Evolutionary conservation across 2,329 filamentous ascomycete genomes (phyloP).

Genomic region (Juglanconis oblonga): DNA sequence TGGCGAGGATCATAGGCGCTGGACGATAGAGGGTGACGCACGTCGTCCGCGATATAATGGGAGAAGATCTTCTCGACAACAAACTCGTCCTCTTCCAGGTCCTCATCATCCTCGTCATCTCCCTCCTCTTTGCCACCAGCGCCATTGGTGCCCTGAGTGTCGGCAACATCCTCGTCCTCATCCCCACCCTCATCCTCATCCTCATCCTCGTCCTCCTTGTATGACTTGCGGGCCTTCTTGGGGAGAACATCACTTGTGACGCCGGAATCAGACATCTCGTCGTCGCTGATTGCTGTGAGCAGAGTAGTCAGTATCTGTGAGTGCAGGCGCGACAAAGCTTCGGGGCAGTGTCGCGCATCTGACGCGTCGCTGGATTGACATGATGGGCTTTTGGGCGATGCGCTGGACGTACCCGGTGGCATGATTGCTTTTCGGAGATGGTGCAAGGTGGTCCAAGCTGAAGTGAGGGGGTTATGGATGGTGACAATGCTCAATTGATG

Average conservation of each 20-base stretch:
- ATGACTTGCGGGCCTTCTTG: constrained; percentile 17
- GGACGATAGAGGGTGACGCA: constrained; percentile 30
- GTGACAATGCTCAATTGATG: not conserved
- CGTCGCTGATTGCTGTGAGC: constrained; percentile 38
- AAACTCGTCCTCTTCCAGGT: constrained; percentile 40
- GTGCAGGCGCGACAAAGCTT: not conserved
- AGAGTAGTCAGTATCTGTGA: not conserved
- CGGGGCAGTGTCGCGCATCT: not conserved
- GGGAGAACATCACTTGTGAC: constrained; percentile 20
- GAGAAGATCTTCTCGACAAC: constrained; percentile 71
- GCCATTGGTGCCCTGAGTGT: constrained; percentile 5
- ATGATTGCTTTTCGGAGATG: not conserved
- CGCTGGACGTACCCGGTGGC: constrained; percentile 13
- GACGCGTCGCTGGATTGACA: constrained; percentile 6
- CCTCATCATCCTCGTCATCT: constrained; percentile 26
- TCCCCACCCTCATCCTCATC: constrained; percentile 23
- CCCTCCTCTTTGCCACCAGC: constrained; percentile 22
- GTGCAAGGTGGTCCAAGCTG: not conserved
- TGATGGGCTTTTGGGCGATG: not conserved
- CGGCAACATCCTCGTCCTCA: constrained; percentile 21
- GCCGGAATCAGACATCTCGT: constrained; percentile 35
- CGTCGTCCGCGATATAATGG: constrained; percentile 60
- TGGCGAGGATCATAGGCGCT: no score
- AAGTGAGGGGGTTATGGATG: not conserved
- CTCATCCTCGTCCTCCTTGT: constrained; percentile 17